A percentile compares a stretch with the other conserved stretches of the same genome.
phyloP scores from a whole-genome alignment of 2,329 filamentous ascomycete genomes.

The Colletotrichum sp. region DNA sequence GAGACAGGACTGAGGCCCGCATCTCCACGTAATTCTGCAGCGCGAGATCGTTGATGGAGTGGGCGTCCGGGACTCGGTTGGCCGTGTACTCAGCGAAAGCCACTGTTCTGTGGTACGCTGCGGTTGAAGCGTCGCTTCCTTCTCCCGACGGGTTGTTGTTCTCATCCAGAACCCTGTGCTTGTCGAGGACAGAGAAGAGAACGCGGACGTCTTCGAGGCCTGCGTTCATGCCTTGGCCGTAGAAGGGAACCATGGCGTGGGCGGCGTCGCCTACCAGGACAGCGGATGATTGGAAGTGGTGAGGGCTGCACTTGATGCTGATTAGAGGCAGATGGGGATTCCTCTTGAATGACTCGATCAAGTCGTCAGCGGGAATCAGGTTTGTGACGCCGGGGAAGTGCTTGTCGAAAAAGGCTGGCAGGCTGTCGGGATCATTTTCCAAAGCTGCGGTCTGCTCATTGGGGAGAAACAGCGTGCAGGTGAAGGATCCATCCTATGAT shows the following conservation, averaged over 20 bases:
- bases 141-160: constrained; percentile 43
- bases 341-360: constrained; percentile 74
- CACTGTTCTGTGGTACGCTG: constrained; percentile 65
- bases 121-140: constrained; percentile 52
- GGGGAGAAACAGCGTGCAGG: constrained; percentile 91
- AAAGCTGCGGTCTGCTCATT: constrained; percentile 71
- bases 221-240: constrained; percentile 97
- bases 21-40: constrained; percentile 94
- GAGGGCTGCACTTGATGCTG: constrained; percentile 88
- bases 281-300: constrained; percentile 78
- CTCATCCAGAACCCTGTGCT: constrained; percentile 55
- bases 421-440: constrained; percentile 61
- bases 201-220: constrained; percentile 93
- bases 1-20: constrained; percentile 82
- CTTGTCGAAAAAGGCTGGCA: constrained; percentile 77
- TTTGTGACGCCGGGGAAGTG: constrained; percentile 87
- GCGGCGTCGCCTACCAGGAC: constrained; percentile 94
- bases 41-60: constrained; percentile 91
- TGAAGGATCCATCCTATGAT: constrained; percentile 82
- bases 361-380: constrained; percentile 69
- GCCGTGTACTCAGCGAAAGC: constrained; percentile 79
- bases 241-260: constrained; percentile 98
- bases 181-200: constrained; percentile 82
- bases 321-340: constrained; percentile 95
- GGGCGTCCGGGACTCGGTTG: constrained; percentile 76